Conservation (phyloP, 306 rosid genomes). For the Gastrolobium bilobum region DNA sequence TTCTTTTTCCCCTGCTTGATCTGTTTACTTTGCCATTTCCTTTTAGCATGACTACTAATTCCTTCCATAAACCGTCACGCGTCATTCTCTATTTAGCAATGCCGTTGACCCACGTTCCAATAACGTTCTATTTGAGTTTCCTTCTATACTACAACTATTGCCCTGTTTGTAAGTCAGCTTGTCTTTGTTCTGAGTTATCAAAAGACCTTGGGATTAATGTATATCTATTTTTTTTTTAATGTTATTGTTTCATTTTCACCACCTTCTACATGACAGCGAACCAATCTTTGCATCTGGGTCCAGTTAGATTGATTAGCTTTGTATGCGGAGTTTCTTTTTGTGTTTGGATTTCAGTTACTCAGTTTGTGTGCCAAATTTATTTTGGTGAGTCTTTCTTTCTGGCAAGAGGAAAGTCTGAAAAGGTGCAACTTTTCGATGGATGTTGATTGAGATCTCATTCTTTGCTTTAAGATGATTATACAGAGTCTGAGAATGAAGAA, state of each 20-base stretch:
- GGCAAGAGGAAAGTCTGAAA: constrained; percentile 33
- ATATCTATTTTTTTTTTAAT: background rate
- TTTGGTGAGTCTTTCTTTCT: constrained; percentile 27
- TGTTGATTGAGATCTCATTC: constrained; percentile 51
- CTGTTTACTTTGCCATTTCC: background rate
- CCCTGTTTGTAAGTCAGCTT: constrained; percentile 9
- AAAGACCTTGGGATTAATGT: background rate
- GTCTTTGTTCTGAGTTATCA: background rate
- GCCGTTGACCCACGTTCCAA: constrained; percentile 50
- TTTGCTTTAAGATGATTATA: constrained; percentile 4
- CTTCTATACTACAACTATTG: background rate
- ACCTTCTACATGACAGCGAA: no score
- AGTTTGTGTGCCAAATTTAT: constrained; percentile 2
- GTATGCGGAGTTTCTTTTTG: no score
- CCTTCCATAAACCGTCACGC: constrained; percentile 11
- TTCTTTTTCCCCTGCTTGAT: constrained; percentile 5
- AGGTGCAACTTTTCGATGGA: constrained; percentile 38
- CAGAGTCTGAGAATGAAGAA: constrained; percentile 8
- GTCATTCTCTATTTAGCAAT: constrained; percentile 52
- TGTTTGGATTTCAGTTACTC: background rate
- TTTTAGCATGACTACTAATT: constrained; percentile 9
- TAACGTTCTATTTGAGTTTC: constrained; percentile 7
- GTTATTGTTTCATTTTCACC: background rate
- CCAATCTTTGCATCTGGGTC: no score
- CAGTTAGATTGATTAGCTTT: no score